Evolutionary conservation across 2,329 filamentous ascomycete genomes (phyloP), one percentile per base, ranked within the genome.

Genomic region (Paracoccidioides brasiliensis): DNA sequence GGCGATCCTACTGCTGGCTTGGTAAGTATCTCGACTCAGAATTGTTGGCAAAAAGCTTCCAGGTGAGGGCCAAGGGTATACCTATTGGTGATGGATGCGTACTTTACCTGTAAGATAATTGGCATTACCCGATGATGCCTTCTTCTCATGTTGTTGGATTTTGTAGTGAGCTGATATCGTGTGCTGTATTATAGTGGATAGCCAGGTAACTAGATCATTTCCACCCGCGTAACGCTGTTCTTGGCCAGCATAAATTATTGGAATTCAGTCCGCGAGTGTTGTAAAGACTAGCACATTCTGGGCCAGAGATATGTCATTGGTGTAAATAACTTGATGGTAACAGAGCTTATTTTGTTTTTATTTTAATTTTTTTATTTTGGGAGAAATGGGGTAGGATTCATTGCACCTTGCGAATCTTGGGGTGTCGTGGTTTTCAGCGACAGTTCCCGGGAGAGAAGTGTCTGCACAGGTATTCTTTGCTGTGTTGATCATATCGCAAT

Each of bases 241-340:
- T 58, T 82, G 80, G 33, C 82, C 83, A 60, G 83, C 77, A 67
- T 85, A 86, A 38, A 85, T 73, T 55, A 84, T 80, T 1, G 82
- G 81, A 41, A 85, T 79, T 22, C 82, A 82, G 55, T 83, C 67
- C 37, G 66, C 63, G 15, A 85, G 74, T 37, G 85, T 75, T 14
- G 78, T 79, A 62, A 80, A 84, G 0, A 80, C 74, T 41, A 85
- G 72, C 4, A 78, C 74, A 61, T 85, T 85, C 65, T 80, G 79
- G 45, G 81, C 77, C 2, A 82, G 73, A 2, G 78, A 68, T 5
- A 75, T 65, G 62, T 85, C 81, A 6, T 70, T 64, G 51, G 77
- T 81, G 56, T 74, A 65, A 58, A 69, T 76, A 22, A 78, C 22
- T 44, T 44, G 15, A 9, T 28, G 30, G 66, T 65, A 79, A 81